Evolutionary conservation across 192 early-diverging fungal species (phyloP), one percentile per base, ranked within the genome.

Genomic region (Coemansia guatemalensis): DNA sequence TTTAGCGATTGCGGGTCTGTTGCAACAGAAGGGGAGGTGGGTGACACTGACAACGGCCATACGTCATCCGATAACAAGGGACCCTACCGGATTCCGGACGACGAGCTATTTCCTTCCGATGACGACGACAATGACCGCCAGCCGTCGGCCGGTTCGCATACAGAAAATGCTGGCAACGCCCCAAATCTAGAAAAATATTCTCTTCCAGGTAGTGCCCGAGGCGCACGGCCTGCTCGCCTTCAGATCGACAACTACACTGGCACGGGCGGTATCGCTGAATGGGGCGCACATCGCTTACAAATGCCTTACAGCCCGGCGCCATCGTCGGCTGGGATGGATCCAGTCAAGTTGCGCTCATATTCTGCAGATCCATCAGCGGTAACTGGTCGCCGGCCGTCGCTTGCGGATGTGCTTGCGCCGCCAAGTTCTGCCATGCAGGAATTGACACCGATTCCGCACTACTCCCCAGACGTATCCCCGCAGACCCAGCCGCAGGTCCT

Each of bases 261-360:
- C 61, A 81, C 78, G 7, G 78, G 78, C 58, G 78, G 78, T 54
- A 81, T 81, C 53, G 78, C 73, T 33, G 78, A 81, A 27, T 81
- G 78, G 78, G 78, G 78, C 25, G 78, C 78, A 8, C 73, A 75
- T 47, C 73, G 78, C 32, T 29, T 81, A 48, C 78, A 81, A 20
- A 59, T 81, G 65, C 57, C 72, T 1, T 81, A 74, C 65, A 73
- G 68, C 62, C 72, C 68, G 23, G 51, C 53, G 12, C 48, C 53
- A 18, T 53, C 58, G 9, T 53, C 62, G 3, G 21, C 17, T 14
- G 71, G 59, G 8, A 24, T 55, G 56, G 53, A 68, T 26, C 61
- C 62, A 1, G 44, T 48, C 29, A 71, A 74, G 35, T 22, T 54
- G 48, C 78, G 78, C 58, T 74, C 78, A 30, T 69, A 58, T 60